A percentile compares a stretch with the other conserved stretches of the same genome.
Conservation (phyloP, 768 basidiomycete species). For the Auricularia sp. region DNA sequence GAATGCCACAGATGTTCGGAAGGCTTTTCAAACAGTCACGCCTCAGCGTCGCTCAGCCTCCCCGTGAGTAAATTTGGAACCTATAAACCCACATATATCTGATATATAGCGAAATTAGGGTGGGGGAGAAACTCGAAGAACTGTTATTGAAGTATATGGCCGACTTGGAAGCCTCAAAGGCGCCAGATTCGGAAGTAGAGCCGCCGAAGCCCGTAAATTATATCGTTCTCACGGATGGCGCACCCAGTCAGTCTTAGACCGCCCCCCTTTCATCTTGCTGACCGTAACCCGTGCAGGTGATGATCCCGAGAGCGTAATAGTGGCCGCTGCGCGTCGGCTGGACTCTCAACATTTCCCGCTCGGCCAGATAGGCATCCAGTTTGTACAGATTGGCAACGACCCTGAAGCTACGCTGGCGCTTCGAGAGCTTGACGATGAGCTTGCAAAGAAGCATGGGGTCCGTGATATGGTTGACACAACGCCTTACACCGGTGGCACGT, state of each 20-base stretch:
- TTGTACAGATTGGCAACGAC: constrained; percentile 58
- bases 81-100: background rate
- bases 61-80: constrained; percentile 16
- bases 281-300: constrained; percentile 20
- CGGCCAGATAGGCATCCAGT: constrained; percentile 57
- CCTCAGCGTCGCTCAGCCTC: constrained; percentile 32
- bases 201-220: constrained; percentile 46
- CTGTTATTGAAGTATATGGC: constrained; percentile 31
- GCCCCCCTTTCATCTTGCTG: background rate
- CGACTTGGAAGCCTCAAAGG: constrained; percentile 24
- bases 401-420: constrained; percentile 29
- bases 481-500: constrained; percentile 31
- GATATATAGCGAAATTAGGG: constrained; percentile 11
- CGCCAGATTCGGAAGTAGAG: constrained; percentile 14
- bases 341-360: constrained; percentile 43
- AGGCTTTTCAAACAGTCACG: constrained; percentile 34
- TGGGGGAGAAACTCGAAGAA: constrained; percentile 31
- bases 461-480: constrained; percentile 69
- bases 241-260: constrained; percentile 34
- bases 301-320: constrained; percentile 40
- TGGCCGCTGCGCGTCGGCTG: constrained; percentile 37
- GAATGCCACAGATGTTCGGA: constrained; percentile 28
- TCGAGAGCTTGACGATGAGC: constrained; percentile 36
- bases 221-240: constrained; percentile 57
- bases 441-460: constrained; percentile 23